Percentiles rank a stretch among this genome's conserved stretches.
These are phyloP conservation scores for Glutinoglossum americanum DNA, from an alignment of 495 filamentous ascomycete species.

Conservation along the genomic window DNA sequence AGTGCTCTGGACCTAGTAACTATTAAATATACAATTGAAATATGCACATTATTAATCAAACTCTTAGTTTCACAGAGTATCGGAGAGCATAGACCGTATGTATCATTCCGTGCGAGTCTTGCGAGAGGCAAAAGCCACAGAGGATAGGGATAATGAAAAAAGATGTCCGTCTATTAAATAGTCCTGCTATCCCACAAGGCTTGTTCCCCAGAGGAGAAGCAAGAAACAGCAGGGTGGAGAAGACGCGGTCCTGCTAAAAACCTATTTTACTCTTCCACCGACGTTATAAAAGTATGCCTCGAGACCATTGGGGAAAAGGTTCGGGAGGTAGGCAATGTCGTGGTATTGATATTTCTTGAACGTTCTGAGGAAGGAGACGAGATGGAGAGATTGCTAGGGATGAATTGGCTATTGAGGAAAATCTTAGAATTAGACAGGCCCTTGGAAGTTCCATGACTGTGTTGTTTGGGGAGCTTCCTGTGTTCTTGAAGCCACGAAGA, in stretches of 20 bases:
- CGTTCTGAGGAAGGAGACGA: neutral
- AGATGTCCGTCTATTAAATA: neutral
- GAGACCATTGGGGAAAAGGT: neutral
- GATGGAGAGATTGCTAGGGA: neutral
- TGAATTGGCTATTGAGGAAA: neutral
- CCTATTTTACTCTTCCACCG: neutral
- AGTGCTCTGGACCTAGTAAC: too few relatives aligned
- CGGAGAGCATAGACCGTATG: too few relatives aligned
- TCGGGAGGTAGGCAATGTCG: constrained; percentile 2
- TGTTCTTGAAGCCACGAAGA: too few relatives aligned
- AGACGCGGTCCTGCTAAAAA: constrained; percentile 3
- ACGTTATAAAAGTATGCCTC: neutral
- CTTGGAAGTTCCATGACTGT: too few relatives aligned
- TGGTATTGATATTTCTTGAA: neutral
- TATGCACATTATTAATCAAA: too few relatives aligned
- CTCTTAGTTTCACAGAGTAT: too few relatives aligned
- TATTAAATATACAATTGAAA: too few relatives aligned
- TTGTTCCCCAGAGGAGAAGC: neutral
- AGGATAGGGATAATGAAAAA: neutral
- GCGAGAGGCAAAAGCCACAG: too few relatives aligned
- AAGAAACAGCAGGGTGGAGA: constrained; percentile 1
- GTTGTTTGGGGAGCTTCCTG: too few relatives aligned
- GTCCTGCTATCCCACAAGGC: neutral
- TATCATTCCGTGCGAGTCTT: too few relatives aligned
- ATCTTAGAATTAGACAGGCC: too few relatives aligned